phyloP scores from a whole-genome alignment of 2,329 filamentous ascomycete species.

The Coniochaeta prunicola region DNA sequence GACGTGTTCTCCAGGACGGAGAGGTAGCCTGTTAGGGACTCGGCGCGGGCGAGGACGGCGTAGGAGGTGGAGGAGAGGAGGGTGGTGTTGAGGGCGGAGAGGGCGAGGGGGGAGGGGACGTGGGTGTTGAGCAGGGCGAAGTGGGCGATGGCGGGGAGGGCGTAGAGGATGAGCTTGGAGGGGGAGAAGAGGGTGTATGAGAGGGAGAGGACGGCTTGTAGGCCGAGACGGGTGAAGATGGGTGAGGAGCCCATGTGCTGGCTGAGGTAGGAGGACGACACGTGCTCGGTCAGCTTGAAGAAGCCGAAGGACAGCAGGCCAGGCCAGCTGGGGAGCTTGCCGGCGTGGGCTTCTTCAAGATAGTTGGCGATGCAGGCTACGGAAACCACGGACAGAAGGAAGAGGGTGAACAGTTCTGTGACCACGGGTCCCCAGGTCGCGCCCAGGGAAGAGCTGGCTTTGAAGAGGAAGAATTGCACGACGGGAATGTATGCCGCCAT shows the following conservation, averaged over 20 bases:
- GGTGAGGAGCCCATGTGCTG: conserved; percentile 53
- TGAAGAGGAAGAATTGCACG: conserved; percentile 64
- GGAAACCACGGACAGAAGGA: conserved; percentile 59
- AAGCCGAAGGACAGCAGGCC: conserved; percentile 60
- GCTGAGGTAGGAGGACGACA: conserved; percentile 32
- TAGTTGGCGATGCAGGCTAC: conserved; percentile 56
- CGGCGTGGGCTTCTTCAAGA: conserved; percentile 53
- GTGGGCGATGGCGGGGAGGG: conserved; percentile 67
- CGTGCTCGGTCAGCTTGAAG: conserved; percentile 45
- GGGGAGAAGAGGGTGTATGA: conserved; percentile 61
- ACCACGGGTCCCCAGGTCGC: conserved; percentile 65
- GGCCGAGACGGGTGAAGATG: conserved; percentile 61
- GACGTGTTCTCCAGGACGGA: conserved; percentile 75
- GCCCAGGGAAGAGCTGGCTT: conserved; percentile 58
- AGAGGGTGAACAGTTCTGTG: conserved; percentile 67
- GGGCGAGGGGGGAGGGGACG: conserved; percentile 53
- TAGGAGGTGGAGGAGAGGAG: conserved; percentile 67
- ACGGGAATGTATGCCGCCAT: conserved; percentile 69
- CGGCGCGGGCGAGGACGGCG: conserved; percentile 70
- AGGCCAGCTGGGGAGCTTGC: conserved; percentile 49
- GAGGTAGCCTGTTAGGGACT: conserved; percentile 86
- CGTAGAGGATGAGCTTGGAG: conserved; percentile 59
- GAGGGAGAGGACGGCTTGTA: conserved; percentile 61
- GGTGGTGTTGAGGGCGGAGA: conserved; percentile 56
- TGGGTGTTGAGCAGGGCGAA: conserved; percentile 69